These are phyloP conservation scores for Colletotrichum trifolii DNA, from an alignment of 2,329 filamentous ascomycete species.

Conservation along the genomic window DNA sequence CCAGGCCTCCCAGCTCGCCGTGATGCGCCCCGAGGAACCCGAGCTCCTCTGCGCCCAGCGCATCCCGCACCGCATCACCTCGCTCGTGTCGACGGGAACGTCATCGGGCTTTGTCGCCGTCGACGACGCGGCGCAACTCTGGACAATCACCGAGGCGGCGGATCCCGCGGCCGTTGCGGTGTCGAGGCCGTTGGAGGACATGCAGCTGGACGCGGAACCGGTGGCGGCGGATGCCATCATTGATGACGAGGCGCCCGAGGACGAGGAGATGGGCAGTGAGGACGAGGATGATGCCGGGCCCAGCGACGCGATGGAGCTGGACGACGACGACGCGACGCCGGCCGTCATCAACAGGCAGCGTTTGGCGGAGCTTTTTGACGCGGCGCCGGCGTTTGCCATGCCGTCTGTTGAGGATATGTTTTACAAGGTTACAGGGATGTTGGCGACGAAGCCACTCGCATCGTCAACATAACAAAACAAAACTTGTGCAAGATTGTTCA, in stretches of 20 bases:
- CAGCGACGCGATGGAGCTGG: conserved; percentile 57
- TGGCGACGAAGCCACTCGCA: conserved; percentile 65
- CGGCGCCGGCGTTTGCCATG: conserved; percentile 74
- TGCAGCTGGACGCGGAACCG: conserved; percentile 53
- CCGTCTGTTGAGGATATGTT: conserved; percentile 82
- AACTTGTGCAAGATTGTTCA: conserved; percentile 30
- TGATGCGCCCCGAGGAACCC: conserved; percentile 73
- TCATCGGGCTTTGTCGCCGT: conserved; percentile 80
- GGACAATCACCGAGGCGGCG: conserved; percentile 69
- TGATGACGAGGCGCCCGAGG: conserved; percentile 44
- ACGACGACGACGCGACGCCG: conserved; percentile 61
- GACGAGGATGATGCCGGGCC: conserved; percentile 50
- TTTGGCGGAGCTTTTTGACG: conserved; percentile 77
- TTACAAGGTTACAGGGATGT: conserved; percentile 74
- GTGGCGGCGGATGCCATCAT: conserved; percentile 41
- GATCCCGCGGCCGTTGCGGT: conserved; percentile 63
- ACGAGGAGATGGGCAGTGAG: conserved; percentile 56
- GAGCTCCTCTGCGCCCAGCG: conserved; percentile 69
- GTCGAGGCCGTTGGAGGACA: conserved; percentile 65
- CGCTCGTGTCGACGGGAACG: conserved; percentile 71
- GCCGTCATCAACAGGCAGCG: conserved; percentile 76
- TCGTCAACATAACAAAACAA: conserved; percentile 31
- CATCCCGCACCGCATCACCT: conserved; percentile 70
- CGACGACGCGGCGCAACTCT: conserved; percentile 80
- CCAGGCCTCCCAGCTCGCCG: conserved; percentile 66